Evolutionary conservation across 805 yeast genomes (phyloP).

Genomic region (Suhomyces kilbournensis): DNA sequence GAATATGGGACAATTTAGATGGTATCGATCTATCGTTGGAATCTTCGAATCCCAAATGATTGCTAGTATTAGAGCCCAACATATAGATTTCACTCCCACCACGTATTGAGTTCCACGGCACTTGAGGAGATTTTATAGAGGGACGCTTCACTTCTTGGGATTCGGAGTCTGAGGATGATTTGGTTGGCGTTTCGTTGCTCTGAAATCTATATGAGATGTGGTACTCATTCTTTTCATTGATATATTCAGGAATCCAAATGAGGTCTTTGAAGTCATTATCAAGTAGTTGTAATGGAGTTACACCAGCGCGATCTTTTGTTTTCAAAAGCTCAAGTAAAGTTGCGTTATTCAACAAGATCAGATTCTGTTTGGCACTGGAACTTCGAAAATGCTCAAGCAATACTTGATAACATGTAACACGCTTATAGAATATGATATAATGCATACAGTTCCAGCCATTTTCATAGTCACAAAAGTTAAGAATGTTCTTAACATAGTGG

Average conservation of each 20-base stretch:
- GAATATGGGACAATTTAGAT: slow-evolving; percentile 34
- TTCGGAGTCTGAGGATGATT: not conserved
- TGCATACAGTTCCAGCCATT: slow-evolving; percentile 83
- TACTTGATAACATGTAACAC: slow-evolving; percentile 51
- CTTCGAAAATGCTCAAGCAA: slow-evolving; percentile 26
- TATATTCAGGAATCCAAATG: slow-evolving; percentile 41
- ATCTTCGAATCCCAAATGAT: slow-evolving; percentile 66
- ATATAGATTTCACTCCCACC: slow-evolving; percentile 61
- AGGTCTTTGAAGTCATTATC: slow-evolving; percentile 45
- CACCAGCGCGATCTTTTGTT: slow-evolving; percentile 65
- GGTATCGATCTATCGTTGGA: slow-evolving; percentile 45
- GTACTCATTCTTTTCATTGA: slow-evolving; percentile 32
- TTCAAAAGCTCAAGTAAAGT: slow-evolving; percentile 40
- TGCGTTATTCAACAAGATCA: slow-evolving; percentile 13
- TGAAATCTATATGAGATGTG: slow-evolving; percentile 24
- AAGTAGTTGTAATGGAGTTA: slow-evolving; percentile 70
- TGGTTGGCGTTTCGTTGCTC: not conserved
- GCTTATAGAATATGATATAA: slow-evolving; percentile 57
- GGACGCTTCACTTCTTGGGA: not conserved
- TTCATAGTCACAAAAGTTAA: slow-evolving; percentile 57
- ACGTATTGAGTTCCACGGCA: slow-evolving; percentile 39
- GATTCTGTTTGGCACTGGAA: slow-evolving; percentile 14
- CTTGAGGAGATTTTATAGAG: slow-evolving; percentile 10
- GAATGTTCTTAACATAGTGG: slow-evolving; percentile 41
- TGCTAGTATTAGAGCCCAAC: slow-evolving; percentile 61